Base-by-base conservation (phyloP, 2,329 filamentous ascomycete species). In the Ophiosphaerella herpotricha region DNA sequence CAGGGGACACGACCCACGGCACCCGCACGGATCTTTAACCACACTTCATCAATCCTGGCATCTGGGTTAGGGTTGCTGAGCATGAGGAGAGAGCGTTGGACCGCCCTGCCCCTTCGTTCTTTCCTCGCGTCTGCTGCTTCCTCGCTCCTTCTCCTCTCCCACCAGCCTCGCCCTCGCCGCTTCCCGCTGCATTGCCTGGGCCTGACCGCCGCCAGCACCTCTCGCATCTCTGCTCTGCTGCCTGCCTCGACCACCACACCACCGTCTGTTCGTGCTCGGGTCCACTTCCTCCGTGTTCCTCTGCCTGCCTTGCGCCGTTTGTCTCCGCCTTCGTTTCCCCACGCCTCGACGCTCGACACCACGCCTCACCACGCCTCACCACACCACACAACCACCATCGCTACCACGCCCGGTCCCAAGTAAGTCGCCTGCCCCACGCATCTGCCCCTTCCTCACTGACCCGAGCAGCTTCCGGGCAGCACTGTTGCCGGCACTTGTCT, bases 301-400 rank as follows among this genome's bases (percentile, higher is more conserved):
- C 53, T 49, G 57, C 61, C 26, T 11, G 56, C 58, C 44, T 58
- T 64, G 55, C 26, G 26, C 58, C 60, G 59, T 55, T 54, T 32
- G 61, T 60, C 59, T 58, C 59, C 50, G 57, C 61, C 56, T 55
- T 55, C 51, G 55, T 55, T 58, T 63, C 52, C 56, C 52, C 60
- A 50, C 55, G 55, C 60, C 55, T 54, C 58, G 57, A 58, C 61
- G 52, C 47, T 41, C 52, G 7, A 29, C 26, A 29, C 18, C 18
- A 21, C 18, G 16, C 16, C 16, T 21, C 18, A 21, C 52, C 60
- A 50, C 55, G 52, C 60, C 54, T 51, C 58, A 55, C 57, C 61
- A 53, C 47, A 43, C 52, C 26, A 29, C 26, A 29, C 6, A 7
- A 29, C 52, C 45, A 52, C 43, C 48, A 55, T 45, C 46, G 57